Evolutionary conservation across 208 protist genomes (phyloP).

Genomic region (Leishmania tarentolae): DNA sequence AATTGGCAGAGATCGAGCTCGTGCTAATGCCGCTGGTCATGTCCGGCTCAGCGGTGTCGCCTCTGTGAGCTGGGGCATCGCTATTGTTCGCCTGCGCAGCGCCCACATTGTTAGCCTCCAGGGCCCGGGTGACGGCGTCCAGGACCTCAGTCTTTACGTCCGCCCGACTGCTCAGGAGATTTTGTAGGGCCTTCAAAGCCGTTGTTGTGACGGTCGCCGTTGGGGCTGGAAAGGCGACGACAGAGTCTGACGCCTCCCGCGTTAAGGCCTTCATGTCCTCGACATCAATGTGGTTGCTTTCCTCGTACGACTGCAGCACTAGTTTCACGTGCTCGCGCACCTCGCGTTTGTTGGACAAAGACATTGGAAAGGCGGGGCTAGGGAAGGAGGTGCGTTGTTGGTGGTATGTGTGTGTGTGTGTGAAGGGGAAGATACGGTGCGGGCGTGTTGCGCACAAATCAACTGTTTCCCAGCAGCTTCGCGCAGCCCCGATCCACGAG

Average conservation of each 20-base stretch:
- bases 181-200: conserved; percentile 29
- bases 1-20: neutral
- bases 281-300: conserved; percentile 52
- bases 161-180: conserved; percentile 19
- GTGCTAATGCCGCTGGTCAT: neutral
- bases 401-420: too few species aligned
- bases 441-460: neutral
- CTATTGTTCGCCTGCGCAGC: neutral
- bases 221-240: conserved; percentile 34
- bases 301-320: conserved; percentile 49
- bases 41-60: neutral
- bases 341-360: conserved; percentile 64
- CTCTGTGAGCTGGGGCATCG: neutral
- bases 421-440: neutral
- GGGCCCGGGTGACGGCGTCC: conserved; percentile 11
- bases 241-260: conserved; percentile 44
- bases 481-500: neutral
- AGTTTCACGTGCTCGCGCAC: conserved; percentile 69
- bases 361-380: conserved; percentile 17
- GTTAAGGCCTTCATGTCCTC: conserved; percentile 66
- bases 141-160: conserved; percentile 13
- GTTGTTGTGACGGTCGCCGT: conserved; percentile 25
- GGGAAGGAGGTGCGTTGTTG: neutral
- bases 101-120: conserved; percentile 2
- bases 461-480: neutral